Conservation (phyloP, 441 rosid genomes). For the Francoa sonchifolia region DNA sequence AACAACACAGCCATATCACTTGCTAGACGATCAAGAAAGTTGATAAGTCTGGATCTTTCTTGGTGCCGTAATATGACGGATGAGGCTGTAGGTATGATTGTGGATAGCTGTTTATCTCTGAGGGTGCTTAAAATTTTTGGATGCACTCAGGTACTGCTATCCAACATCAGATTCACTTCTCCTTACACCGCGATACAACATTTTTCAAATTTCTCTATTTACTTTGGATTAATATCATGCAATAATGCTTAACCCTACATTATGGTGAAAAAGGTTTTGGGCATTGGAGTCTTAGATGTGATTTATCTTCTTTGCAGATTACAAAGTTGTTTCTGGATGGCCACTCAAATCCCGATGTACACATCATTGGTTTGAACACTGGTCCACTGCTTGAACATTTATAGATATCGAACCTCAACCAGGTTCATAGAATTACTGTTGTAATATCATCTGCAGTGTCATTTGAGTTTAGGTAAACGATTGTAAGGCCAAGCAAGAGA, state of each 20-base stretch:
- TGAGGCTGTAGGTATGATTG: constrained; percentile 63
- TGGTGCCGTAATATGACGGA: constrained; percentile 69
- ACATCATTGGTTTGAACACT: constrained; percentile 42
- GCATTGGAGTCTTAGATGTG: not conserved
- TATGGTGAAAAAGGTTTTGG: not conserved
- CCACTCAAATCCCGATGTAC: constrained; percentile 40
- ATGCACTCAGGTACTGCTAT: constrained; percentile 86
- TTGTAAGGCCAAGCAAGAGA: too few species aligned
- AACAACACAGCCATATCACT: constrained; percentile 53
- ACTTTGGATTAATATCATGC: not conserved
- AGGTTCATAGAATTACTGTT: too few species aligned
- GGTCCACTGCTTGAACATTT: constrained; percentile 24
- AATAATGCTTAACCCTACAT: not conserved
- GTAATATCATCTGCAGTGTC: too few species aligned
- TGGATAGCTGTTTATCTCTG: constrained; percentile 65
- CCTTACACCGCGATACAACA: not conserved
- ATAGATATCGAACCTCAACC: too few species aligned
- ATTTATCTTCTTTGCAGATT: constrained; percentile 23
- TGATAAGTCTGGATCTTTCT: constrained; percentile 58
- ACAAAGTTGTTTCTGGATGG: constrained; percentile 38
- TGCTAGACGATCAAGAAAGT: constrained; percentile 33
- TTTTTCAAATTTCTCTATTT: not conserved
- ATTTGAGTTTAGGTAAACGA: too few species aligned
- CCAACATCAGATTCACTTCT: not conserved
- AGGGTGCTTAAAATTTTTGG: constrained; percentile 68